Evolutionary conservation across 2,329 filamentous ascomycete genomes (phyloP).

Genomic region (Sporothrix dimorphospora): DNA sequence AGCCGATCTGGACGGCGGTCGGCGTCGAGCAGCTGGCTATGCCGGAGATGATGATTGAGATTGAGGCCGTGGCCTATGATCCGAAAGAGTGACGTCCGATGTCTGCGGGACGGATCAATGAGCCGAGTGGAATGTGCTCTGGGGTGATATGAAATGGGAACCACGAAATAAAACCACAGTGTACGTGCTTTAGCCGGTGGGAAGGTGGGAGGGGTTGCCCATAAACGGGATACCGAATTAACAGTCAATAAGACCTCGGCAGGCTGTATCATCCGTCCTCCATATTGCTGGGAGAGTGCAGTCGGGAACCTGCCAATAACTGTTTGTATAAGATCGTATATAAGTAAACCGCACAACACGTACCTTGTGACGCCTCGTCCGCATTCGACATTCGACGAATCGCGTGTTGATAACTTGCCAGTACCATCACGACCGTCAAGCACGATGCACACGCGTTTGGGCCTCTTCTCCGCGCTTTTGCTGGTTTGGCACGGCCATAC

Average conservation of each 20-base stretch:
- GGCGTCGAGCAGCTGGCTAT: slow-evolving; percentile 53
- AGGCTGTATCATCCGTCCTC: background rate
- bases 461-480: background rate
- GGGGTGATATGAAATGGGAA: background rate
- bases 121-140: background rate
- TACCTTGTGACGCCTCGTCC: background rate
- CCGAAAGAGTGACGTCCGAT: background rate
- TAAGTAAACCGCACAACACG: background rate
- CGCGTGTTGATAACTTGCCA: background rate
- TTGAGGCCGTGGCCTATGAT: slow-evolving; percentile 46
- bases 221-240: background rate
- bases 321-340: too few species aligned
- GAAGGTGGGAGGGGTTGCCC: background rate
- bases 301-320: too few species aligned
- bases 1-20: slow-evolving; percentile 58
- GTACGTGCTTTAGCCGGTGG: slow-evolving; percentile 11
- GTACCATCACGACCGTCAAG: background rate
- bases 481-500: background rate
- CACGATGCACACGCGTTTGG: background rate
- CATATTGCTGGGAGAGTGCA: background rate
- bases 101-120: background rate
- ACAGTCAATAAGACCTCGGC: background rate
- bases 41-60: slow-evolving; percentile 60
- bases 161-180: background rate
- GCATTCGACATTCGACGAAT: background rate